Base-by-base conservation (phyloP, 805 yeast species). In the Wickerhamomyces kurtzmanii region DNA sequence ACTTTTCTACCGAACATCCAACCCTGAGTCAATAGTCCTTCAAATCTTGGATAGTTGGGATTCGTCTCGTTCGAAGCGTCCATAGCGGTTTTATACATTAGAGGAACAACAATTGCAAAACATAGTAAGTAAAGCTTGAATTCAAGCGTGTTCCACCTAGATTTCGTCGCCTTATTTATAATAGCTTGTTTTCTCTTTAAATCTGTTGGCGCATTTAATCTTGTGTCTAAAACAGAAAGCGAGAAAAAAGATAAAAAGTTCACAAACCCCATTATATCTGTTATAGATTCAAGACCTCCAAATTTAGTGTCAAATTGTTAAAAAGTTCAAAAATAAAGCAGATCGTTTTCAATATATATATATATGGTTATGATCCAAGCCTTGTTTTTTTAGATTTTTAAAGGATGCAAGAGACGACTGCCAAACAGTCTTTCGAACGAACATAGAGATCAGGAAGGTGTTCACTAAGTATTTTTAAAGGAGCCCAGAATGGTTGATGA, bases 1-100 rank as follows among this genome's bases (percentile, higher is more conserved):
- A 85, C 94, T 52, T 78, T 80, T 15, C 95, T 58, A 7, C 94
- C 96, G 47, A 79, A 71, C 41, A 86, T 57, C 97, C 97, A 89
- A 5, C 98, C 97, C 5, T 72, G 62, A 17, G 78, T 64, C 28
- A 89, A 59, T 21, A 77, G 56, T 27, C 71, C 66, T 38, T 68
- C 67, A 45, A 68, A 85, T 27, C 59, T 59, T 12, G 67, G 64
- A 47, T 78, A 89, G 46, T 85, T 85, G 8, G 80, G 76, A 43
- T 82, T 84, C 3, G 73, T 58, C 38, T 75, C 78, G 42, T 74
- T 75, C 19, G 87, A 77, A 7, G 93, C 89, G 20, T 72, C 78
- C 68, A 81, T 68, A 2, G 91, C 94, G 1, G 91, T 75, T 40
- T 71, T 71, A 45, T 76, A 65, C 89, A 91, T 77, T 47, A 77